These are phyloP conservation scores for Spinacia oleracea DNA, from an alignment of 179 eudicot genomes.

Conservation along the genomic window DNA sequence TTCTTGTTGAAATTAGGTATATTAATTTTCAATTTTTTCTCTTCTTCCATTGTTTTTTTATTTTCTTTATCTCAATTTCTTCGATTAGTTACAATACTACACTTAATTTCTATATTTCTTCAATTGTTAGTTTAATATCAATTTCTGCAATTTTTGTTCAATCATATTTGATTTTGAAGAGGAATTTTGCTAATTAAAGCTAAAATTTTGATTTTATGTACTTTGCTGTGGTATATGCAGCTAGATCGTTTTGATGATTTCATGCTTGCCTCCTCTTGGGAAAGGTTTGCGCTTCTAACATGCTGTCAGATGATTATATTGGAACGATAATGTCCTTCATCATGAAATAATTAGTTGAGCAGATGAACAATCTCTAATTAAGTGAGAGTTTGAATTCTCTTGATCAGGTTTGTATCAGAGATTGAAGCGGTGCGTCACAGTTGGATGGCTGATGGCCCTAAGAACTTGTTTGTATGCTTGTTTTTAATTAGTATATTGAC, in stretches of 20 bases:
- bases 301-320: neutral
- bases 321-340: neutral
- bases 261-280: conserved; percentile 98
- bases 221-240: conserved; percentile 47
- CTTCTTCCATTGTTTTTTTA: no score
- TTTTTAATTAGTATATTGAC: neutral
- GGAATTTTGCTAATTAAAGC: conserved; percentile 6
- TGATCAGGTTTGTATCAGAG: conserved; percentile 85
- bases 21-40: no score
- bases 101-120: no score
- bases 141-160: neutral
- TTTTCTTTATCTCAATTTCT: no score
- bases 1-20: no score
- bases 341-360: neutral
- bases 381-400: conserved; percentile 1
- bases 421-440: conserved; percentile 90
- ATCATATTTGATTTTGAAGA: neutral
- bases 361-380: neutral
- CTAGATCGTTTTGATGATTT: conserved; percentile 92
- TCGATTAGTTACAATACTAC: no score
- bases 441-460: conserved; percentile 88
- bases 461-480: conserved; percentile 65
- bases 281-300: conserved; percentile 54
- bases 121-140: no score
- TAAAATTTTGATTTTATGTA: no score